A percentile compares a stretch with the other conserved stretches of the same genome.
Evolutionary conservation across 2,329 filamentous ascomycete genomes (phyloP).

Genomic region (Arthroderma uncinatum): DNA sequence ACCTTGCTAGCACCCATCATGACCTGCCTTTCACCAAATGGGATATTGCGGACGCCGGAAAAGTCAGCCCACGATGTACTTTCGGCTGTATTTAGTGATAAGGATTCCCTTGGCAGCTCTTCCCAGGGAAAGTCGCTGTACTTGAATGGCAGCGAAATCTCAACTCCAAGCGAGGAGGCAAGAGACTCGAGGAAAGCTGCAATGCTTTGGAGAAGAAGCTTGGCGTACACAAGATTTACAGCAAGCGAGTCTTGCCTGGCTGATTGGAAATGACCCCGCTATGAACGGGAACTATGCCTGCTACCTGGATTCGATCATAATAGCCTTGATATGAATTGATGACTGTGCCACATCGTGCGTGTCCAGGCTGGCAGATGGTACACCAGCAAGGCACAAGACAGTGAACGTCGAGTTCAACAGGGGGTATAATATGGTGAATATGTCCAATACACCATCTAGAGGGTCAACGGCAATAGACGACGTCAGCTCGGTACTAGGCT

Average conservation of each 20-base stretch:
- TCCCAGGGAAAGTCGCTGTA: not conserved
- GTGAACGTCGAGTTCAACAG: too few species aligned
- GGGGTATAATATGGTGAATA: too few species aligned
- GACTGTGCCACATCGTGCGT: too few species aligned
- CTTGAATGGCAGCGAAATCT: not conserved
- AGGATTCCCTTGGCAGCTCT: not conserved
- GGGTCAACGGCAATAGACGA: too few species aligned
- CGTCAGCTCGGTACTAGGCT: too few species aligned
- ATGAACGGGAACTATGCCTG: too few species aligned
- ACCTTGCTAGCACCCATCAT: not conserved
- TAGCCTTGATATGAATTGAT: too few species aligned
- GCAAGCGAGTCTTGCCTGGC: not conserved
- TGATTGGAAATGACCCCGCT: not conserved
- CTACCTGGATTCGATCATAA: too few species aligned
- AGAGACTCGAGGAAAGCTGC: not conserved
- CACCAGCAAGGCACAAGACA: too few species aligned
- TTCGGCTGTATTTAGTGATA: not conserved
- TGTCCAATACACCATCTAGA: too few species aligned
- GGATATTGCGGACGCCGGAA: not conserved
- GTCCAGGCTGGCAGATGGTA: too few species aligned
- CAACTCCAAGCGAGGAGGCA: not conserved
- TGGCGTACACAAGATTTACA: not conserved
- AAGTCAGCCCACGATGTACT: not conserved
- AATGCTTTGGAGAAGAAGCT: not conserved
- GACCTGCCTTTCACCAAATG: not conserved